A percentile compares a stretch with the other conserved stretches of the same genome.
phyloP scores from a whole-genome alignment of 1,139 yeast genomes.

The Hyphopichia fennica region DNA sequence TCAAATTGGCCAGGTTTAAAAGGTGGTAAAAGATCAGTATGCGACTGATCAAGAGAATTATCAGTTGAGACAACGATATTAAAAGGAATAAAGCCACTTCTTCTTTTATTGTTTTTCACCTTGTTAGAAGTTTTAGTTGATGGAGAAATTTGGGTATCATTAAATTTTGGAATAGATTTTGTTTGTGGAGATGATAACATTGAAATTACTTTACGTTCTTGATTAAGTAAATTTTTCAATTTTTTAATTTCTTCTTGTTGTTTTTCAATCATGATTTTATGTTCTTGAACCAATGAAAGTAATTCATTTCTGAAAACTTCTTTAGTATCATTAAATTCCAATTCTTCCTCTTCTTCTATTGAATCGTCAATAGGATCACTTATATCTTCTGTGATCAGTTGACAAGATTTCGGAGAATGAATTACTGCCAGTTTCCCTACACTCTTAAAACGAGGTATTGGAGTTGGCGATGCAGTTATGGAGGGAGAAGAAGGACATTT shows the following conservation, averaged over 20 bases:
- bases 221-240: constrained; percentile 22
- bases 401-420: not conserved
- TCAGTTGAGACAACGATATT: constrained; percentile 6
- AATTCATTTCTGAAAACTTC: constrained; percentile 22
- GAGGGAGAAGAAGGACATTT: too few species aligned
- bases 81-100: constrained; percentile 9
- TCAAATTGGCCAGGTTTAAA: constrained; percentile 5
- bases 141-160: not conserved
- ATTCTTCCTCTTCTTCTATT: constrained; percentile 1
- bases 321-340: not conserved
- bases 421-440: not conserved
- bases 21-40: constrained; percentile 2
- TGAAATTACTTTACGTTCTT: constrained; percentile 18
- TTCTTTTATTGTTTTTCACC: constrained; percentile 1
- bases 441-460: not conserved
- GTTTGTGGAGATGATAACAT: constrained; percentile 3
- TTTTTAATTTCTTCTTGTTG: constrained; percentile 31
- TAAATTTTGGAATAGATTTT: not conserved
- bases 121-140: not conserved
- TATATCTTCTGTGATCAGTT: constrained; percentile 9
- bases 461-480: constrained; percentile 7
- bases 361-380: constrained; percentile 8
- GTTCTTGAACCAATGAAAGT: constrained; percentile 25
- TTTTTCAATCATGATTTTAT: constrained; percentile 21
- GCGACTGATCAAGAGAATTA: not conserved